Evolutionary conservation across 2,329 filamentous ascomycete species (phyloP), one percentile per base, ranked within the genome.

Genomic region (Verticillium isaacii): DNA sequence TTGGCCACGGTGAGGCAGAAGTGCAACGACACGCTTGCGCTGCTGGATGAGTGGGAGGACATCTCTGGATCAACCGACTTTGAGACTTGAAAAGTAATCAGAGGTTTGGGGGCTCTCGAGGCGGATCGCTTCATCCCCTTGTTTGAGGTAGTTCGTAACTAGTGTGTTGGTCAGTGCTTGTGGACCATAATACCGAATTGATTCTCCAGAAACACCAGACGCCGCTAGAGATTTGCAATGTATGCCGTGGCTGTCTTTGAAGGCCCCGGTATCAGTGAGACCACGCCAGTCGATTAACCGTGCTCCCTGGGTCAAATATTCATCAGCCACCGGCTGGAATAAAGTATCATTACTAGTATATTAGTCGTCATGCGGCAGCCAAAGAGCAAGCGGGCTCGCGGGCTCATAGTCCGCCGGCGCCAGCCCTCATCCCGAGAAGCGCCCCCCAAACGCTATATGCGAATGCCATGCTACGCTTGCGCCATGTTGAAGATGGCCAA

Each of bases 41-140:
- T 81, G 17, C 62, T 86, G 63, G 72, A 80, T 45, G 80, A 83
- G 62, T 86, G 83, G 83, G 77, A 79, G 66, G 72, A 74, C 3
- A 67, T 81, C 25, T 72, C 73, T n/a, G 66, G 61, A 8, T 74
- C 73, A 19, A 80, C 78, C 11, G 72, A 78, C 32, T 65, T 64
- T 12, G 45, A 52, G 45, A 52, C 45, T 19, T 52, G 45, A 41
- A 29, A 29, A 29, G 29, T 29, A 29, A 29, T 29, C 29, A 29
- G 29, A 1, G 29, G 29, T 29, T 29, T 29, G 29, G 29, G 29
- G 29, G 29, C 29, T 29, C 4, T 29, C 29, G 5, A 29, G 29
- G 29, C 29, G 29, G 5, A 29, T 29, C 29, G 29, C 29, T 29
- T 29, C 29, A 29, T 29, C 29, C 29, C 5, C 29, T 29, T 29